These are phyloP conservation scores for Starmerella sp. DNA, from an alignment of 805 yeast genomes.

Conservation along the genomic window DNA sequence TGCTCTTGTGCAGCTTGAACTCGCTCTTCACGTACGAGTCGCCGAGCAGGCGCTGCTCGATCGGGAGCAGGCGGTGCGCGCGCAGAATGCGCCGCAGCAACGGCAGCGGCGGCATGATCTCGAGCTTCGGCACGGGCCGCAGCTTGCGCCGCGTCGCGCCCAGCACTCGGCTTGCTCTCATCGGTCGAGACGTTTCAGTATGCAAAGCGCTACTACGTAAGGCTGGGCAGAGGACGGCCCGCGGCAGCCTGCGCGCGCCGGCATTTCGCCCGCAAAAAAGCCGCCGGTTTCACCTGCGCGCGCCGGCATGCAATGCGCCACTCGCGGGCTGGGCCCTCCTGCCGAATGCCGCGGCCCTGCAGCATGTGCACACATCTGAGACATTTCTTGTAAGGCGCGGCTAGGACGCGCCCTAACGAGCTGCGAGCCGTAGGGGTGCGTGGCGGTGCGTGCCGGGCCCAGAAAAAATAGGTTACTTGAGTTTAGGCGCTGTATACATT, in stretches of 20 bases:
- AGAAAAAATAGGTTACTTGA: too few species aligned
- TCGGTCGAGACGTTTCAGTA: not conserved
- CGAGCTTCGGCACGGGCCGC: slow-evolving; percentile 20
- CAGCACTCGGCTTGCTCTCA: slow-evolving; percentile 4
- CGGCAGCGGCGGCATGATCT: slow-evolving; percentile 65
- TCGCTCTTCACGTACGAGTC: slow-evolving; percentile 84
- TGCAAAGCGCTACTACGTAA: not conserved
- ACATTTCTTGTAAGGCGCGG: not conserved
- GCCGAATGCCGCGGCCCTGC: too few species aligned
- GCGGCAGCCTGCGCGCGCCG: not conserved
- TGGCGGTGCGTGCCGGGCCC: too few species aligned
- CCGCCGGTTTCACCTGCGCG: too few species aligned
- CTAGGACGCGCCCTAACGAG: too few species aligned
- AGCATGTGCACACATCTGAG: not conserved
- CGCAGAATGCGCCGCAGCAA: slow-evolving; percentile 72
- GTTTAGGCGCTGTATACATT: too few species aligned
- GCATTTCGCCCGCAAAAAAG: too few species aligned
- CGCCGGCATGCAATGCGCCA: too few species aligned
- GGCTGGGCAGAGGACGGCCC: not conserved
- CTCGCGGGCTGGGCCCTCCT: too few species aligned
- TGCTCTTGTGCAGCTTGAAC: slow-evolving; percentile 67
- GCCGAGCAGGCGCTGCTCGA: slow-evolving; percentile 62
- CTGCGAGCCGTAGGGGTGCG: too few species aligned
- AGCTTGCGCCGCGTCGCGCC: slow-evolving; percentile 20
- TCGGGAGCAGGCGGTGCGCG: slow-evolving; percentile 59